Evolutionary conservation across 1,284 basidiomycete species (phyloP), one percentile per base, ranked within the genome.

Genomic region (Anthracocystis setariae): DNA sequence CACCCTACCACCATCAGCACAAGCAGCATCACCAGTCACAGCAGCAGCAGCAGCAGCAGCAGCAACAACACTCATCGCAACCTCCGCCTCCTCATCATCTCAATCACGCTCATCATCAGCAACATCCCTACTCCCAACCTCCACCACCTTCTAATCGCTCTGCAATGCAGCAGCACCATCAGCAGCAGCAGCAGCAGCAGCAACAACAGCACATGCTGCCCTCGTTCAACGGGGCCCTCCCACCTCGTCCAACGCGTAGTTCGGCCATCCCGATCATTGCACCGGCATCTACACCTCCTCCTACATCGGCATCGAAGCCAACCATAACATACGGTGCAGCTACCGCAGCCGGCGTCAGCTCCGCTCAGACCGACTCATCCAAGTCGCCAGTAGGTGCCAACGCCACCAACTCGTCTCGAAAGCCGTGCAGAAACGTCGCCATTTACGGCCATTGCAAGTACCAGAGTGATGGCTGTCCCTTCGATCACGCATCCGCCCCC

Each of bases 191-290:
- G 44, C 49, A 53, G 10, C 37, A 39, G 13, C 58, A 60, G 35
- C 58, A 52, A 39, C 54, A 49, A 33, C 49, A 54, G 20, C 64
- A 67, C 9, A 25, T 38, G 10, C 47, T 57, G 23, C 35, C 67
- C 20, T 49, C 61, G 1, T 65, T 70, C 57, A 65, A 51, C 24
- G 62, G 68, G 5, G 68, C 68, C 2, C 23, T 71, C 18, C 68
- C 68, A 37, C 46, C 62, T 3, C 38, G 58, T 7, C 68, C 68
- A 8, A 62, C 51, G n/a, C 68, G 68, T 44, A 71, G 67, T 53
- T 62, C 73, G 12, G 73, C 73, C 24, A 74, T 74, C 23, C 73
- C 73, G 38, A 74, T 74, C 53, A 50, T 74, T 24, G 69, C 73
- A 3, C 73, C 73, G 5, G 56, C 58, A 0, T 59, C 72, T 17